Conservation (phyloP, 306 rosid genomes). For the Medicago arabica region DNA sequence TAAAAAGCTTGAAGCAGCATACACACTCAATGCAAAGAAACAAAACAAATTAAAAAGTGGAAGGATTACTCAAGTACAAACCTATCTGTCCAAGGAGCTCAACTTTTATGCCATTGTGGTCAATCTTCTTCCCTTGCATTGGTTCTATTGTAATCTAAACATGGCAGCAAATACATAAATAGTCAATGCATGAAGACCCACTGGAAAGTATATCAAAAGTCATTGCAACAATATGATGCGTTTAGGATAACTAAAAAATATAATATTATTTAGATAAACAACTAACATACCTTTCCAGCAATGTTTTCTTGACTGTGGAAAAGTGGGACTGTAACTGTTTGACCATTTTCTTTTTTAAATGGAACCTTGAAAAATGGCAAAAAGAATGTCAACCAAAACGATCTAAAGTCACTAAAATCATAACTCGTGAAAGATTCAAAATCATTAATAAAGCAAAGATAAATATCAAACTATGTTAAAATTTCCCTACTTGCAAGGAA, state of each 20-base stretch:
- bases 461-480: background rate
- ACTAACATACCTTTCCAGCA: slow-evolving; percentile 79
- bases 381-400: slow-evolving; percentile 25
- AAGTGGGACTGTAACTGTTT: slow-evolving; percentile 82
- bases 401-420: slow-evolving; percentile 11
- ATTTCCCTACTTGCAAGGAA: slow-evolving; percentile 6
- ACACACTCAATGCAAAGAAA: slow-evolving; percentile 4
- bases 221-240: slow-evolving; percentile 2
- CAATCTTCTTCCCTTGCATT: slow-evolving; percentile 93
- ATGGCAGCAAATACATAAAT: slow-evolving; percentile 37
- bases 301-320: slow-evolving; percentile 98
- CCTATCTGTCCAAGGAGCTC: slow-evolving; percentile 99
- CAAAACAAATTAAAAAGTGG: slow-evolving; percentile 16
- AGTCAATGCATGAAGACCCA: slow-evolving; percentile 5
- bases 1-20: background rate
- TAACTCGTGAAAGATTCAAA: slow-evolving; percentile 22
- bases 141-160: slow-evolving; percentile 83
- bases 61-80: slow-evolving; percentile 44
- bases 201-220: slow-evolving; percentile 14
- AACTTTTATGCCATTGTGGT: slow-evolving; percentile 94
- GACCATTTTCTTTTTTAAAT: slow-evolving; percentile 87
- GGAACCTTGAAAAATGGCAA: slow-evolving; percentile 61
- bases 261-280: slow-evolving; percentile 23
- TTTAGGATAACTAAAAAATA: slow-evolving; percentile 20
- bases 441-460: slow-evolving; percentile 1